Conservation (phyloP, 495 filamentous ascomycete species). For the Aspergillus biplanus region DNA sequence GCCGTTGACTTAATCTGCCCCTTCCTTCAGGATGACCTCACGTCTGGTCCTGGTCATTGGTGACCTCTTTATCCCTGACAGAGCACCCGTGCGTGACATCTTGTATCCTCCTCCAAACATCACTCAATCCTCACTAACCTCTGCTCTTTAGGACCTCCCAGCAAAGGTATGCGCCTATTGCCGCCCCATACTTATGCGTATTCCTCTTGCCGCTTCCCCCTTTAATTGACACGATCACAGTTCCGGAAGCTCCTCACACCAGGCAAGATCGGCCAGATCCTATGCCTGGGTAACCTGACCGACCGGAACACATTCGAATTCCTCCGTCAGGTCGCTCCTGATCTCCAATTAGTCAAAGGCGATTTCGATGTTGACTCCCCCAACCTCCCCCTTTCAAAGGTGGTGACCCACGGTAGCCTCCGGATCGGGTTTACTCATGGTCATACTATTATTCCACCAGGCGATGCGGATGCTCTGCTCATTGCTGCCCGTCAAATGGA, state of each 20-base stretch:
- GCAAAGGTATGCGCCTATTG: constrained; percentile 67
- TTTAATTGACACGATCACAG: constrained; percentile 48
- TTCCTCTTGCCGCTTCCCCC: constrained; percentile 4
- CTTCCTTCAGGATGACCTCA: constrained; percentile 65
- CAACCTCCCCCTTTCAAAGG: constrained; percentile 86
- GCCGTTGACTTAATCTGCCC: constrained; percentile 28
- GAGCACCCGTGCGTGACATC: constrained; percentile 68
- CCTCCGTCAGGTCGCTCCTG: constrained; percentile 86
- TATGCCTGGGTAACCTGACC: constrained; percentile 96
- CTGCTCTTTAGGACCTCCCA: constrained; percentile 73
- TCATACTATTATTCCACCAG: constrained; percentile 89
- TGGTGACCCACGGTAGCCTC: constrained; percentile 90
- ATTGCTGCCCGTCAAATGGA: constrained; percentile 96
- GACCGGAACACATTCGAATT: constrained; percentile 94
- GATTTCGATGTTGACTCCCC: constrained; percentile 93
- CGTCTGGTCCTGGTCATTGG: constrained; percentile 89
- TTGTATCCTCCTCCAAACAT: neutral
- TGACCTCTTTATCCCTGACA: constrained; percentile 96
- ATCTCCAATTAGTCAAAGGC: constrained; percentile 93
- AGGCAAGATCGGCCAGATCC: constrained; percentile 96
- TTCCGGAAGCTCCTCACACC: constrained; percentile 98
- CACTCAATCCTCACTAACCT: constrained; percentile 24
- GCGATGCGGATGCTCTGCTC: constrained; percentile 86
- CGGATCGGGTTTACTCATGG: constrained; percentile 97
- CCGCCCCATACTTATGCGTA: neutral